These are phyloP conservation scores for Dendrobium officinale DNA, from an alignment of 106 monocot genomes.

Conservation along the genomic window DNA sequence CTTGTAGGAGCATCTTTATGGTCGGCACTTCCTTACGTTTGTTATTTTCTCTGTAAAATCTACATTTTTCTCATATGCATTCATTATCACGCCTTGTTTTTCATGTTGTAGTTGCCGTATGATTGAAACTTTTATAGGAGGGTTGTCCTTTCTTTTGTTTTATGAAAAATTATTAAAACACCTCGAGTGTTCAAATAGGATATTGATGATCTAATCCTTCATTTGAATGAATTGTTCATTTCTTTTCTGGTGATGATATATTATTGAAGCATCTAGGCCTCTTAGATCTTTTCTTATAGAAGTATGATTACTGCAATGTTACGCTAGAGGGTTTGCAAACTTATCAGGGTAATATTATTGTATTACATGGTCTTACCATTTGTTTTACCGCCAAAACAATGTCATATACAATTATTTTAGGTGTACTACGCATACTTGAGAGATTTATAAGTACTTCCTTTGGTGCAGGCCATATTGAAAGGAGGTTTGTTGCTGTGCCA, in stretches of 20 bases:
- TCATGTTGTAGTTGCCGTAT: neutral
- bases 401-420: neutral
- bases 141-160: neutral
- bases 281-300: constrained; percentile 3
- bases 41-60: neutral
- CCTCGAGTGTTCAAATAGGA: neutral
- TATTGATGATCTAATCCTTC: neutral
- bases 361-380: neutral
- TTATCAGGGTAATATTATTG: neutral
- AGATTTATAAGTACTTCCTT: neutral
- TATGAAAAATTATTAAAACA: neutral
- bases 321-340: neutral
- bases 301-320: neutral
- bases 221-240: neutral
- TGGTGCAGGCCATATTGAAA: constrained; percentile 63
- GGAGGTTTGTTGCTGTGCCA: constrained; percentile 85
- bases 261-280: neutral
- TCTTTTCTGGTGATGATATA: neutral
- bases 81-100: neutral
- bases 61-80: neutral
- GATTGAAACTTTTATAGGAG: neutral
- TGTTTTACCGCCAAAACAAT: too few relatives aligned
- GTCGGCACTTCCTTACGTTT: neutral
- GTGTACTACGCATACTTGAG: neutral
- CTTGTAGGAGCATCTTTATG: neutral